phyloP scores from a whole-genome alignment of 83 land plant genomes.

The Picea abies region DNA sequence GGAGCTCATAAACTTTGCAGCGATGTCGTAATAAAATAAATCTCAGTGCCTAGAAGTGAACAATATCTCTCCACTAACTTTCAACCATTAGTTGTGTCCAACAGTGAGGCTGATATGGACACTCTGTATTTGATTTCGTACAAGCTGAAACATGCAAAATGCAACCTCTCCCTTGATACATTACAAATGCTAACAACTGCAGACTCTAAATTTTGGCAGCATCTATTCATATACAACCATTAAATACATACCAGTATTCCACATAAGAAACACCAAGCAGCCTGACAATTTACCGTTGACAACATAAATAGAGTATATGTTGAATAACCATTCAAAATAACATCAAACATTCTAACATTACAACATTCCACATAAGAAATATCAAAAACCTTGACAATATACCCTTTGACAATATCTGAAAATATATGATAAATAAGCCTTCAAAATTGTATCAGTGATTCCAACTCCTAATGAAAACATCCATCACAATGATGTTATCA shows the following conservation, averaged over 20 bases:
- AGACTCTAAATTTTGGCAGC: neutral
- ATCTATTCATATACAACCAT: neutral
- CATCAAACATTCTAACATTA: neutral
- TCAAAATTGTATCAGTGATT: neutral
- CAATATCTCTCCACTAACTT: neutral
- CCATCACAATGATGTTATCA: neutral
- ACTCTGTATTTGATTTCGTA: neutral
- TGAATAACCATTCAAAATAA: neutral
- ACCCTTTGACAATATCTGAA: conserved; percentile 1
- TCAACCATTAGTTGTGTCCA: conserved; percentile 3
- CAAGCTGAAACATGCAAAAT: neutral
- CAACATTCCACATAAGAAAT: neutral
- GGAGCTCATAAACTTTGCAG: too few relatives aligned
- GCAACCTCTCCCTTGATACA: neutral
- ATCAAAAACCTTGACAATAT: neutral
- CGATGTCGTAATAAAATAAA: too few relatives aligned
- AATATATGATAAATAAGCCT: neutral
- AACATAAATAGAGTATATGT: neutral
- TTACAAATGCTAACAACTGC: neutral
- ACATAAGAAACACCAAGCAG: neutral
- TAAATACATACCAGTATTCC: neutral
- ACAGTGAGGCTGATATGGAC: neutral
- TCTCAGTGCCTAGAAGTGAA: too few relatives aligned
- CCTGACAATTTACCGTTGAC: neutral
- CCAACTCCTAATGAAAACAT: neutral